Evolutionary conservation across 805 yeast genomes (phyloP), one percentile per base, ranked within the genome.

Genomic region (Lipomyces chichibuensis): DNA sequence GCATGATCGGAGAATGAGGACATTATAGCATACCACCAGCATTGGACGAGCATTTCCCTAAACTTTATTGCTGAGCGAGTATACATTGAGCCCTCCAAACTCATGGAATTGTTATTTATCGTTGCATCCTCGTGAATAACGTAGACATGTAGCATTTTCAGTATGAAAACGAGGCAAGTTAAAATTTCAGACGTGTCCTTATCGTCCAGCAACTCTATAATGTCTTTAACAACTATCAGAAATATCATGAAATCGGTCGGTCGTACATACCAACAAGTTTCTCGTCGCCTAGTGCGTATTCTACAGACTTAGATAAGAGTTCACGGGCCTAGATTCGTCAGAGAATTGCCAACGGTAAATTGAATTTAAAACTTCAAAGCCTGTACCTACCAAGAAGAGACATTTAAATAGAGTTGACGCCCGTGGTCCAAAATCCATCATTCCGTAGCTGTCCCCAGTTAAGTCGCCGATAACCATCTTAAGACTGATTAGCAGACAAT

Each of bases 81-180:
- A 79, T 81, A 79, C 2, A 76, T 58, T 8, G 74, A 71, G 14
- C 73, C 75, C 2, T 75, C 73, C 0, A 79, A 75, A 1, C 76
- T 73, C 14, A 74, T 66, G 4, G 72, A 51, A 57, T 73, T 75
- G 23, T 75, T 74, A 29, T 67, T 62, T 2, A 71, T 37, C 23
- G 78, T 73, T 0, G 77, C 79, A 46, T 80, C 81, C 39, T 78
- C 82, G 49, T 74, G 71, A n/a, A 77, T 67, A 37, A 75, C 72
- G 59, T 71, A 81, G 11, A 78, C 72, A 53, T 78, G 80, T 27
- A 80, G 69, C 27, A 78, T 63, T 37, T 79, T 75, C 27, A 79
- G 60, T 17, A 81, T 62, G 7, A 67, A 55, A 2, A 80, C 65
- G 20, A 77, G 46, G 1, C 67, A 25, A 8, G 62, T 62, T 29